phyloP scores from a whole-genome alignment of 495 filamentous ascomycete species.

The Cercophora samala region DNA sequence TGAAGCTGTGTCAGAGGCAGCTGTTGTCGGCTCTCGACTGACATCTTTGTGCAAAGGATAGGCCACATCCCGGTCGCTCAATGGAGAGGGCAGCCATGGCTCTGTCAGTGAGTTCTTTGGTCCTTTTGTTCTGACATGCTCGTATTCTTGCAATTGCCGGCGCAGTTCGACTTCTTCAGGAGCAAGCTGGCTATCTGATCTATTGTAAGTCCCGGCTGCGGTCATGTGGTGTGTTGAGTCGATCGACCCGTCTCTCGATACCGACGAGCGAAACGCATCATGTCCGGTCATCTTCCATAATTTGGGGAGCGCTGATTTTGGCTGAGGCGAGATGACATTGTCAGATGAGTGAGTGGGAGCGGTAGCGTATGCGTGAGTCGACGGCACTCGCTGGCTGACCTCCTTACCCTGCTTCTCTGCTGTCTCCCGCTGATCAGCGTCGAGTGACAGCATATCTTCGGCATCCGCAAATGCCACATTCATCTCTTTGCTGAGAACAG shows the following conservation, averaged over 20 bases:
- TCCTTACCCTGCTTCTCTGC: background rate
- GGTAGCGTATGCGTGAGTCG: background rate
- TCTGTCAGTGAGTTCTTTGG: background rate
- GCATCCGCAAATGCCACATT: slow-evolving; percentile 22
- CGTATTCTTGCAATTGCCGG: background rate
- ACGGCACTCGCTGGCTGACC: background rate
- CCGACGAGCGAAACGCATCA: background rate
- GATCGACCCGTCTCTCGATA: background rate
- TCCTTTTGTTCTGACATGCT: background rate
- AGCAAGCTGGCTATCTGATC: background rate
- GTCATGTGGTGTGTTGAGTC: background rate
- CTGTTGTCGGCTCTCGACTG: background rate
- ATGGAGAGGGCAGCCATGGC: background rate
- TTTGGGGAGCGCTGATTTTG: background rate
- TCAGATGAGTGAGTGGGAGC: background rate
- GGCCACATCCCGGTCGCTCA: background rate
- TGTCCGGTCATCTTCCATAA: background rate
- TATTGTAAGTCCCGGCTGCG: background rate
- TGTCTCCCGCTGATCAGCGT: background rate
- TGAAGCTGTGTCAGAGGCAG: background rate
- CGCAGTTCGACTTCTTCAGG: background rate
- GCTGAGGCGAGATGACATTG: slow-evolving; percentile 1
- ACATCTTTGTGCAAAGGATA: background rate
- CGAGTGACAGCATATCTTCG: slow-evolving; percentile 9
- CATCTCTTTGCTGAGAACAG: slow-evolving; percentile 29